Percentiles rank a stretch among this genome's conserved stretches.
These are phyloP conservation scores for Epichloe typhina DNA, from an alignment of 2,329 filamentous ascomycete species.

Conservation along the genomic window DNA sequence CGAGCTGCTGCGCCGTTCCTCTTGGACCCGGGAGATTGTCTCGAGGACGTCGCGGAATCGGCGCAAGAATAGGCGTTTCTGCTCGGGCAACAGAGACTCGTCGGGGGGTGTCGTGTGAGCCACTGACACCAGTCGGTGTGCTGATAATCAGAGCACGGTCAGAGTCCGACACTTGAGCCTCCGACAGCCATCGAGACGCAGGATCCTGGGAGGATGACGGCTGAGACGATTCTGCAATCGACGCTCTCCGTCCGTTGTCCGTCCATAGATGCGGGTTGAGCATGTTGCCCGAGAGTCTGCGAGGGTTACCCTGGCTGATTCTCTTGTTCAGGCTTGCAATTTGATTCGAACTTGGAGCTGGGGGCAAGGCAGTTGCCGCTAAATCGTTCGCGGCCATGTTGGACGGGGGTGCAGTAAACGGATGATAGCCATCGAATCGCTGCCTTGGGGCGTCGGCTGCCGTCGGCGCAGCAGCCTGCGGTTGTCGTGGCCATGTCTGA, in stretches of 20 bases:
- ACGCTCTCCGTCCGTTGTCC: neutral
- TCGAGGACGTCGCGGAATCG: conserved; percentile 38
- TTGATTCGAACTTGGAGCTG: conserved; percentile 26
- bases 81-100: conserved; percentile 18
- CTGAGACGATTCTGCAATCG: neutral
- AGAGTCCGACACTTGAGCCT: conserved; percentile 15
- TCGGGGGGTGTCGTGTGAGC: conserved; percentile 34
- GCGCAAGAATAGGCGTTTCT: conserved; percentile 37
- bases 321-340: conserved; percentile 24
- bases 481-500: conserved; percentile 34
- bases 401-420: conserved; percentile 27
- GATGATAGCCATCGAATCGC: conserved; percentile 19
- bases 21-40: conserved; percentile 20
- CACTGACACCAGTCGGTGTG: conserved; percentile 41
- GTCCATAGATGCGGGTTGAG: conserved; percentile 9
- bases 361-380: conserved; percentile 22
- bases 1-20: conserved; percentile 39
- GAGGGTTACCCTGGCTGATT: conserved; percentile 24
- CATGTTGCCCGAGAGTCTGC: conserved; percentile 30
- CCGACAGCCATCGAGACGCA: neutral
- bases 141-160: conserved; percentile 48
- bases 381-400: conserved; percentile 19
- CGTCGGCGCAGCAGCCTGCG: conserved; percentile 13
- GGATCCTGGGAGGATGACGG: neutral
- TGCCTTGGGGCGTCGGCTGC: conserved; percentile 7